Conservation (phyloP, 164 flowering plant species). For the Dillenia turbinata region DNA sequence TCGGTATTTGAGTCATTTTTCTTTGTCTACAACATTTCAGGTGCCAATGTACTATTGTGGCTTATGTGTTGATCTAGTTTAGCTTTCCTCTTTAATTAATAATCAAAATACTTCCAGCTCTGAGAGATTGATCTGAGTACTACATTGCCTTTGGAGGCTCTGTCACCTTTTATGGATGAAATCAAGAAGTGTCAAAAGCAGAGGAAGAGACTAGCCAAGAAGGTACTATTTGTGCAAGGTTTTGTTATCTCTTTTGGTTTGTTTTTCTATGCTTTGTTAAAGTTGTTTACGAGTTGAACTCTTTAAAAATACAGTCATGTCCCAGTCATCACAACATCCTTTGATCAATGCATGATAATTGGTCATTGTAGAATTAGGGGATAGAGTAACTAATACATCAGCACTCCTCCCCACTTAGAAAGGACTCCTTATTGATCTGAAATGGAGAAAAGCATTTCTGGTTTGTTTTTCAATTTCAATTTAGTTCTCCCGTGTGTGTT, state of each 20-base stretch:
- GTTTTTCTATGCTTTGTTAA: too few relatives aligned
- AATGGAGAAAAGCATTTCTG: too few relatives aligned
- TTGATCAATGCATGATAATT: too few relatives aligned
- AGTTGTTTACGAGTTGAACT: too few relatives aligned
- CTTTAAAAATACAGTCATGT: neutral
- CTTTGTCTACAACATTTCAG: slow-evolving; percentile 87
- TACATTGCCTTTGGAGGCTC: slow-evolving; percentile 57
- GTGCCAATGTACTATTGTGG: slow-evolving; percentile 20
- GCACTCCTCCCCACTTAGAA: too few relatives aligned
- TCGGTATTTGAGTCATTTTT: slow-evolving; percentile 85
- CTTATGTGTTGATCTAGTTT: neutral
- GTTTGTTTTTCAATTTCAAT: too few relatives aligned
- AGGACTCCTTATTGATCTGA: too few relatives aligned
- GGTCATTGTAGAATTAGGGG: too few relatives aligned
- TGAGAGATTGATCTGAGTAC: slow-evolving; percentile 83
- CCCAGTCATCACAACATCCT: neutral
- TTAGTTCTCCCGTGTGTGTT: too few relatives aligned
- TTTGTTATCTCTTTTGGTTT: too few relatives aligned
- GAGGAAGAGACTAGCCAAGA: slow-evolving; percentile 68
- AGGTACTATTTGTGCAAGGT: slow-evolving; percentile 36
- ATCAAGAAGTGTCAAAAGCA: slow-evolving; percentile 85
- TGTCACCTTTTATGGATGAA: slow-evolving; percentile 84
- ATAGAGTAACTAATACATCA: too few relatives aligned
- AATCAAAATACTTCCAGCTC: slow-evolving; percentile 39
- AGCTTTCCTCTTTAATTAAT: neutral